Base-by-base conservation (phyloP, 2,329 filamentous ascomycete species). In the Parastagonospora nodorum region DNA sequence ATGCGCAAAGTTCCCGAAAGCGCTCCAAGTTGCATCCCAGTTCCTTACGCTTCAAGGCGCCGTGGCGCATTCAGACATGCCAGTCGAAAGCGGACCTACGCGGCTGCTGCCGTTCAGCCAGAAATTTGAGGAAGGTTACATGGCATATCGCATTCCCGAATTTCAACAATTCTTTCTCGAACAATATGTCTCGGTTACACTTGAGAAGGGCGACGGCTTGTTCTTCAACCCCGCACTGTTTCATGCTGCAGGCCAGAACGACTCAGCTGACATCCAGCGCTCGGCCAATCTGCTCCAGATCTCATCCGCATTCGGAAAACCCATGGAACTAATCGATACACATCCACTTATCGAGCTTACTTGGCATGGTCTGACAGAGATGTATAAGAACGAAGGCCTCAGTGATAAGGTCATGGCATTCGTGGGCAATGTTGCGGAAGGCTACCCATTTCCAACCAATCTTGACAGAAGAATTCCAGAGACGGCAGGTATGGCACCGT, bases 201-300 rank as follows among this genome's bases (percentile, higher is more conserved):
- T 87, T 48, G 57, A 70, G 2, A 75, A 80, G 36, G 84, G 85
- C 0, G 84, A 88, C 58, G 85, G 82, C 0, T 57, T 87, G 0
- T 87, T 87, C 65, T 87, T 88, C 70, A 86, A 84, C 48, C 84
- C 84, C 0, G 84, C 82, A 1, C 69, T 87, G 0, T 83, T 86
- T 54, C 84, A 88, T 63, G 84, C 84, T 1, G 85, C 85, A 0
- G 85, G 85, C 0, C 77, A 80, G 55, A 88, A 87, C 59, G 75
- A 73, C 6, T 76, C 73, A 1, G 63, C 66, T 8, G 74, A 76
- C 14, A 72, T 86, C 24, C 67, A 81, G 19, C 77, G 85, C 1
- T 79, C 78, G 28, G 84, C 83, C n/a, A 87, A 87, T 62, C 67
- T 88, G 8, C 58, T 87, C 31, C 85, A 88, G 67, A 77, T 87